phyloP scores from a whole-genome alignment of 2,329 filamentous ascomycete genomes.

The Phialocephala sp. region DNA sequence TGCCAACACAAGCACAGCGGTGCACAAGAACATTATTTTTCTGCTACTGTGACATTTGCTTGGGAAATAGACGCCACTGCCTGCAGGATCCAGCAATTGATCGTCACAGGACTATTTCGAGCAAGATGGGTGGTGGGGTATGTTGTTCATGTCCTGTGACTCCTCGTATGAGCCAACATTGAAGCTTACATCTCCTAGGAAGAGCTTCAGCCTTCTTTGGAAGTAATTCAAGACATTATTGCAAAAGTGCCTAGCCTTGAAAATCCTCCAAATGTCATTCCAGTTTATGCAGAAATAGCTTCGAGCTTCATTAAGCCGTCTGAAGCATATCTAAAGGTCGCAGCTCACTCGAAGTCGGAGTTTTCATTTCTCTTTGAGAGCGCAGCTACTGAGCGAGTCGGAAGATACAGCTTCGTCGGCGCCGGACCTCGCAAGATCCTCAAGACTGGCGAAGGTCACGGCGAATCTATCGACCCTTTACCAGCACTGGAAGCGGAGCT shows the following conservation, averaged over 20 bases:
- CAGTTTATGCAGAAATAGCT: conserved; percentile 81
- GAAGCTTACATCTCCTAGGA: conserved; percentile 46
- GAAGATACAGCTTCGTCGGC: conserved; percentile 94
- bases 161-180: conserved; percentile 19
- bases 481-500: conserved; percentile 83
- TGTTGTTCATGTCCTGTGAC: conserved; percentile 30
- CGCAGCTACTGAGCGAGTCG: conserved; percentile 90
- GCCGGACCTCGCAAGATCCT: conserved; percentile 81
- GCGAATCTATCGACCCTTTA: conserved; percentile 82
- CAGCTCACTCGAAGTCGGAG: conserved; percentile 73
- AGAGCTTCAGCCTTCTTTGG: conserved; percentile 64
- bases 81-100: not conserved
- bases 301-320: conserved; percentile 94
- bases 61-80: not conserved
- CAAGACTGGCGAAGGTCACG: conserved; percentile 86
- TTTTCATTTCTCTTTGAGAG: conserved; percentile 96
- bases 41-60: not conserved
- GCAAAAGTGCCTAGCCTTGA: conserved; percentile 54
- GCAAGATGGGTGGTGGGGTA: conserved; percentile 39
- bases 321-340: conserved; percentile 92
- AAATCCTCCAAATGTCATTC: conserved; percentile 75
- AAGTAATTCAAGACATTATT: conserved; percentile 63
- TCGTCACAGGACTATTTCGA: not conserved
- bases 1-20: not conserved
- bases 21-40: not conserved